Percentiles rank a stretch among this genome's conserved stretches.
phyloP scores from a whole-genome alignment of 2,329 filamentous ascomycete species.

The Cercospora sp. region DNA sequence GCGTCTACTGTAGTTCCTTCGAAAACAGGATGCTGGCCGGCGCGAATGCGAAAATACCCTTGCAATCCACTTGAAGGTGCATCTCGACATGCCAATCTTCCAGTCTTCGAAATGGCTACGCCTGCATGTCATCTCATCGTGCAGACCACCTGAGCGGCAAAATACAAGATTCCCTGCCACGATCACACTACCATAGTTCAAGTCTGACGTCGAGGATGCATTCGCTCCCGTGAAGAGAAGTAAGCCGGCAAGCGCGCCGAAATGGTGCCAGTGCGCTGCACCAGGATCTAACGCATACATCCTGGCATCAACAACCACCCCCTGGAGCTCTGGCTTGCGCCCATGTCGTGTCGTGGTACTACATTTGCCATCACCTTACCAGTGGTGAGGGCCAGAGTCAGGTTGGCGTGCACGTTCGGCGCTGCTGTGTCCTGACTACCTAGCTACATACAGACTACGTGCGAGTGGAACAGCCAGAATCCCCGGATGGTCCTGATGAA shows the following conservation, averaged over 20 bases:
- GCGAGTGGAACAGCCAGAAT: background rate
- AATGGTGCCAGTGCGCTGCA: constrained; percentile 3
- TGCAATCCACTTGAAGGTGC: background rate
- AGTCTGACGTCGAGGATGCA: background rate
- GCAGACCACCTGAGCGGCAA: constrained; percentile 5
- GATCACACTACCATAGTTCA: background rate
- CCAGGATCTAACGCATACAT: background rate
- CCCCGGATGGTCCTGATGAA: background rate
- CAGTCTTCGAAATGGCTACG: background rate
- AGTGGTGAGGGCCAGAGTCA: background rate
- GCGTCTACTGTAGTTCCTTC: background rate
- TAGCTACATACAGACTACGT: background rate
- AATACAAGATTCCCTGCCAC: constrained; percentile 1
- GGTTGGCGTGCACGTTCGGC: background rate
- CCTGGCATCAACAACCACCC: background rate
- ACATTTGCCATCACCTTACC: background rate
- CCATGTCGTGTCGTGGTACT: background rate
- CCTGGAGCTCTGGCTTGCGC: background rate
- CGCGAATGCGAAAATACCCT: background rate
- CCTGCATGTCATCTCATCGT: background rate
- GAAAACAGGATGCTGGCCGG: background rate
- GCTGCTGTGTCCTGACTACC: background rate
- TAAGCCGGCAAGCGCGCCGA: background rate
- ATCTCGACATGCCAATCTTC: background rate
- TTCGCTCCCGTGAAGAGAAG: background rate